Evolutionary conservation across 331 rosid genomes (phyloP).

Genomic region (Malus hybrid): DNA sequence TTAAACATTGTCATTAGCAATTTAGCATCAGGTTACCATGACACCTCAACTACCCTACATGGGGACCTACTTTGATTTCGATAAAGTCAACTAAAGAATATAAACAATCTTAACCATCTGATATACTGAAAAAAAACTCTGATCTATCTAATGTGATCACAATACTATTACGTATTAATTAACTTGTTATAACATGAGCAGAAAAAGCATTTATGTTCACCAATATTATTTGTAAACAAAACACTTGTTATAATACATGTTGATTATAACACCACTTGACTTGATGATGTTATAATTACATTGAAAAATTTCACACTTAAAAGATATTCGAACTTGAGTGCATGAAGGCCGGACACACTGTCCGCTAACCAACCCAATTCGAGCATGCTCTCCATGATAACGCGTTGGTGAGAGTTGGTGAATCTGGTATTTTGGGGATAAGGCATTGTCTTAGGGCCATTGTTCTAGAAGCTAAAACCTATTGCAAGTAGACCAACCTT

Average conservation of each 20-base stretch:
- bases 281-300: background rate
- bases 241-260: no score
- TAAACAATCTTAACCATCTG: background rate
- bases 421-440: background rate
- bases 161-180: no score
- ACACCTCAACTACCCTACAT: conserved; percentile 24
- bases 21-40: background rate
- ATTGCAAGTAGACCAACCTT: conserved; percentile 24
- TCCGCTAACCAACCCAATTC: background rate
- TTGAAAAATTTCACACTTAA: no score
- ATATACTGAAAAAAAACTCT: background rate
- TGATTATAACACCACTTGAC: background rate
- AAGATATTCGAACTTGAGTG: no score
- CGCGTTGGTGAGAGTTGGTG: background rate
- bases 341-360: background rate
- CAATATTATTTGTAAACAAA: no score
- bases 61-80: background rate
- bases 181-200: background rate
- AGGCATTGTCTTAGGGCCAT: background rate
- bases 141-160: background rate
- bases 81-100: conserved; percentile 10
- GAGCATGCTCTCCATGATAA: background rate
- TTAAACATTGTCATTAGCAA: background rate
- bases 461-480: conserved; percentile 21
- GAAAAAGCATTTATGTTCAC: no score